Evolutionary conservation across 768 basidiomycete species (phyloP).

Genomic region (Hirschioporus abietinus): DNA sequence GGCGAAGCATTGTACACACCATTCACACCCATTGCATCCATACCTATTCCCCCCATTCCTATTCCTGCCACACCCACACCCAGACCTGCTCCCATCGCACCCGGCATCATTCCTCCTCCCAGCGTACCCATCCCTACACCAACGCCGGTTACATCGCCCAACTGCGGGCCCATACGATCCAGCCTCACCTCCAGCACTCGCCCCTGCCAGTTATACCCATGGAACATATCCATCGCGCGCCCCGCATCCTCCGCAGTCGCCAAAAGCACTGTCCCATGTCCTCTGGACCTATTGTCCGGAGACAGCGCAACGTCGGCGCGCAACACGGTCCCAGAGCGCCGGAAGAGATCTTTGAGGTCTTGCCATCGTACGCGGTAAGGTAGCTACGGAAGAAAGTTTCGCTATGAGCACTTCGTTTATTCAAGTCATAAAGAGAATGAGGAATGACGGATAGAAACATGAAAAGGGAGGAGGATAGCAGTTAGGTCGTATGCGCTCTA

Average conservation of each 20-base stretch:
- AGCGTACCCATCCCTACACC: neutral
- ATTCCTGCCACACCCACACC: neutral
- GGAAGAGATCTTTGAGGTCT: constrained; percentile 96
- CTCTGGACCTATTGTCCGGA: constrained; percentile 87
- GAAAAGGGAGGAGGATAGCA: too few relatives aligned
- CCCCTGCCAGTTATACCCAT: constrained; percentile 97
- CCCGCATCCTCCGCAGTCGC: constrained; percentile 94
- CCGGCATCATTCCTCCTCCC: neutral
- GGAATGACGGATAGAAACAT: too few relatives aligned
- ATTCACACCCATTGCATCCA: neutral
- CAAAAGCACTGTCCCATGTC: constrained; percentile 91
- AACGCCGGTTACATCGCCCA: constrained; percentile 29
- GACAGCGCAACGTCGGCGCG: constrained; percentile 74
- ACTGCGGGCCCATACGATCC: constrained; percentile 71
- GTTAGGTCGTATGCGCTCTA: too few relatives aligned
- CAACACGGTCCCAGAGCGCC: constrained; percentile 87
- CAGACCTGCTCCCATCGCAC: neutral
- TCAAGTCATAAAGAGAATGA: too few relatives aligned
- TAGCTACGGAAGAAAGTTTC: constrained; percentile 47
- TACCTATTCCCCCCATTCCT: constrained; percentile 13
- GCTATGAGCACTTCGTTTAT: too few relatives aligned
- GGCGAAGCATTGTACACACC: neutral
- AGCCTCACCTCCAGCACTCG: constrained; percentile 86
- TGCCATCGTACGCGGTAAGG: constrained; percentile 99
- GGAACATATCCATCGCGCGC: constrained; percentile 92